Conservation (phyloP, 78 protist species). For the Diacronema lutheri region DNA sequence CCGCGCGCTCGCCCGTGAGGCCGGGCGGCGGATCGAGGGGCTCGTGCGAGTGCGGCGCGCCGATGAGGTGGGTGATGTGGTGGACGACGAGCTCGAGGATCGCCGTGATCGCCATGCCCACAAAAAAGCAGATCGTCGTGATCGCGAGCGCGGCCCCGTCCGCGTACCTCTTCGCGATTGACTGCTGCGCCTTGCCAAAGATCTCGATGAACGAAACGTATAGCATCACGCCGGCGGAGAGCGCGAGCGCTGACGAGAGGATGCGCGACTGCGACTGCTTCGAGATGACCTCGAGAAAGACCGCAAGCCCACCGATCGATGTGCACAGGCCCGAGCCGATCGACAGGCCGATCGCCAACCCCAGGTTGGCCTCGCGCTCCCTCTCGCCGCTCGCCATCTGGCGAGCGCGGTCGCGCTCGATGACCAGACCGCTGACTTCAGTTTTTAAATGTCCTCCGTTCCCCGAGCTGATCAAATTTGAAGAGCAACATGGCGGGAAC, state of each 20-base stretch:
- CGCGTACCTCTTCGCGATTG: not conserved
- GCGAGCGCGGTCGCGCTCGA: too few species aligned
- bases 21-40: not conserved
- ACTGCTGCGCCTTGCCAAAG: conserved; percentile 17
- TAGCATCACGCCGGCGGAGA: conserved; percentile 73
- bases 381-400: too few species aligned
- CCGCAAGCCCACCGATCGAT: conserved; percentile 24
- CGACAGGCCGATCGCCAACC: conserved; percentile 26
- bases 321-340: conserved; percentile 48
- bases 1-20: not conserved
- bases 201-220: conserved; percentile 69
- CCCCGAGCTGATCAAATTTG: too few species aligned
- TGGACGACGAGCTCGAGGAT: conserved; percentile 18
- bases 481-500: too few species aligned
- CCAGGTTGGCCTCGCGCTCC: conserved; percentile 15
- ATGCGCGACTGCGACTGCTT: not conserved
- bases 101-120: conserved; percentile 29
- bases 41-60: not conserved
- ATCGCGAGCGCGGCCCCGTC: not conserved
- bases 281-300: not conserved
- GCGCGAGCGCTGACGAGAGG: conserved; percentile 44
- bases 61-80: not conserved
- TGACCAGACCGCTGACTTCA: too few species aligned
- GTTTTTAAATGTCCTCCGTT: too few species aligned
- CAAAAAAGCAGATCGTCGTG: conserved; percentile 48